Conservation (phyloP, 495 filamentous ascomycete species). For the Penicillium waksmanii region DNA sequence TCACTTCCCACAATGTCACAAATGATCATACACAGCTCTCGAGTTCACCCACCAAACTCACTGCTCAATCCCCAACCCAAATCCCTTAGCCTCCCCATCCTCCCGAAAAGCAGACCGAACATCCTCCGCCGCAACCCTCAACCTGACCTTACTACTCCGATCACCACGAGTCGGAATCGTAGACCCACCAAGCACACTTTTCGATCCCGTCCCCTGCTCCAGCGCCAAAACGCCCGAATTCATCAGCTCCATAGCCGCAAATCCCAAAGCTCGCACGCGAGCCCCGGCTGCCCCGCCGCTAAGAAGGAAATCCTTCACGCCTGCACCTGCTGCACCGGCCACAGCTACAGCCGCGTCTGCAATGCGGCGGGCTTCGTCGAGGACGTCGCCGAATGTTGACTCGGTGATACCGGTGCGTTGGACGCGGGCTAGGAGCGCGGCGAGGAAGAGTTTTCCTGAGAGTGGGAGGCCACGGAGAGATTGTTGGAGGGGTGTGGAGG, state of each 20-base stretch:
- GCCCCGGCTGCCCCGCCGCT: conserved; percentile 45
- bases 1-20: no score
- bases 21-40: background rate
- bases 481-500: conserved; percentile 86
- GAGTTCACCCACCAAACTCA: conserved; percentile 15
- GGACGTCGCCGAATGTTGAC: conserved; percentile 84
- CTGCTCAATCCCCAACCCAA: conserved; percentile 56
- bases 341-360: conserved; percentile 57
- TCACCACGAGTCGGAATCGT: conserved; percentile 66
- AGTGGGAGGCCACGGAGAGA: conserved; percentile 82
- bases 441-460: conserved; percentile 80
- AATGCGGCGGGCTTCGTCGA: conserved; percentile 85
- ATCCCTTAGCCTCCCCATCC: conserved; percentile 79
- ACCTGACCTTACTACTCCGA: conserved; percentile 80
- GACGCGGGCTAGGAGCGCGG: conserved; percentile 76
- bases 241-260: conserved; percentile 77
- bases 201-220: conserved; percentile 57
- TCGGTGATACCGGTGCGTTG: conserved; percentile 83
- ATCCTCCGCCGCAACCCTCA: conserved; percentile 88
- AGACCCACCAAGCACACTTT: conserved; percentile 36
- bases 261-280: conserved; percentile 67
- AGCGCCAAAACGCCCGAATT: conserved; percentile 86
- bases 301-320: conserved; percentile 49
- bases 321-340: conserved; percentile 43
- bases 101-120: conserved; percentile 84